phyloP scores from a whole-genome alignment of 345 rosid genomes.

The Eutrema yunnanense region DNA sequence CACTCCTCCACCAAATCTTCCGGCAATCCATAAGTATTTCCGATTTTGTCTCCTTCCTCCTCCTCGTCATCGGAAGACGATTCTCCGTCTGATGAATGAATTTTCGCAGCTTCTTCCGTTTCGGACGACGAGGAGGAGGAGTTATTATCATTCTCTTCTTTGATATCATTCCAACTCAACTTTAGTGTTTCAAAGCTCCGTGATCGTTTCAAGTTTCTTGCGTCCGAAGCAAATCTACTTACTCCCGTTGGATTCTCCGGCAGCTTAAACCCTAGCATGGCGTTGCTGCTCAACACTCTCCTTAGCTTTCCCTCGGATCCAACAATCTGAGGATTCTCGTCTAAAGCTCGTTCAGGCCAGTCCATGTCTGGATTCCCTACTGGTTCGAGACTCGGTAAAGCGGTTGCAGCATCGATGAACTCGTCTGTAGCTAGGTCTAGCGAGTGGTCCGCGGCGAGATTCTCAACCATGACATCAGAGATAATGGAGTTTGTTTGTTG shows the following conservation, averaged over 20 bases:
- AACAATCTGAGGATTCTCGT: constrained; percentile 56
- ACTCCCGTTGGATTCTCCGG: constrained; percentile 42
- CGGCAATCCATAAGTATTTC: constrained; percentile 15
- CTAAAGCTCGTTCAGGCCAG: constrained; percentile 88
- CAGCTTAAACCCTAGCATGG: constrained; percentile 49
- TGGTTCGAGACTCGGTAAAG: constrained; percentile 18
- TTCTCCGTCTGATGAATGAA: constrained; percentile 9
- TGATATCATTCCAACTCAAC: constrained; percentile 39
- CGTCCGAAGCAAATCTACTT: constrained; percentile 27
- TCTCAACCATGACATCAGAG: constrained; percentile 44
- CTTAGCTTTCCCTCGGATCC: constrained; percentile 56
- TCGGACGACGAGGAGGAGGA: constrained; percentile 27
- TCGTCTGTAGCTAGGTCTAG: constrained; percentile 41
- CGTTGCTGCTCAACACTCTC: constrained; percentile 69
- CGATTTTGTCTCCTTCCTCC: constrained; percentile 19
- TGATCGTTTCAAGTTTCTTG: constrained; percentile 54
- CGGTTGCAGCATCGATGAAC: constrained; percentile 26
- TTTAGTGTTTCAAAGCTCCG: constrained; percentile 60
- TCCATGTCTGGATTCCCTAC: constrained; percentile 36
- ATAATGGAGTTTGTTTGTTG: constrained; percentile 54
- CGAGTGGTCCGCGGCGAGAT: constrained; percentile 33
- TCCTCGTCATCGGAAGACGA: constrained; percentile 24
- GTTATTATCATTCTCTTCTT: constrained; percentile 31
- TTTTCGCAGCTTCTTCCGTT: constrained; percentile 44
- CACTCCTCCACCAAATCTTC: constrained; percentile 26